Conservation (phyloP, 2,329 filamentous ascomycete genomes). For the Leptosphaerulina australis region DNA sequence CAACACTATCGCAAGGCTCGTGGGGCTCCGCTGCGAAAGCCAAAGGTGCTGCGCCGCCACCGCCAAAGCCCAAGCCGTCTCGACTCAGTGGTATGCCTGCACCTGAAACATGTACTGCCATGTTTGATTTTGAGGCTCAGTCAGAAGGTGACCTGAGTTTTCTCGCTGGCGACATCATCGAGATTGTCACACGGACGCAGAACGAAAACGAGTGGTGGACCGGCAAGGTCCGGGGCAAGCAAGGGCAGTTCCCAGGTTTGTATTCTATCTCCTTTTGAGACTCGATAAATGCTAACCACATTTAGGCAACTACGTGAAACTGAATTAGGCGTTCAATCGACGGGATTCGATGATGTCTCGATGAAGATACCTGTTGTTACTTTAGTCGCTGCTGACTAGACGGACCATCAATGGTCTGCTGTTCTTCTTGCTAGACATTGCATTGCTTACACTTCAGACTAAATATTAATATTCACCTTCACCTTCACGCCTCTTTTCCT, state of each 20-base stretch:
- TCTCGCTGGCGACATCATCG: constrained; percentile 83
- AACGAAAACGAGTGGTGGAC: constrained; percentile 99
- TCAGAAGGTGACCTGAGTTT: constrained; percentile 95
- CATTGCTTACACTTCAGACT: constrained; percentile 11
- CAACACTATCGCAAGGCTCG: constrained; percentile 42
- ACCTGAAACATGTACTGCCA: constrained; percentile 80
- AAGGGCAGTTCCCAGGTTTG: constrained; percentile 94
- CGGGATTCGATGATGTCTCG: not conserved
- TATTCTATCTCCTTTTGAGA: too few species aligned
- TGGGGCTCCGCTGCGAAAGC: constrained; percentile 55
- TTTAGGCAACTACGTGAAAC: constrained; percentile 52
- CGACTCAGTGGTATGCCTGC: constrained; percentile 69
- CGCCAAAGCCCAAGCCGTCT: constrained; percentile 68
- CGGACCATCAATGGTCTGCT: not conserved
- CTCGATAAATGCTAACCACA: constrained; percentile 34
- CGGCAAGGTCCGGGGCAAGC: constrained; percentile 76
- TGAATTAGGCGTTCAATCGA: constrained; percentile 37
- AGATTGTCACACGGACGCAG: constrained; percentile 80
- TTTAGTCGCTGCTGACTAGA: constrained; percentile 5
- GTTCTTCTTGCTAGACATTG: constrained; percentile 9
- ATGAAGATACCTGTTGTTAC: constrained; percentile 11
- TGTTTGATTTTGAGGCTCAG: constrained; percentile 97
- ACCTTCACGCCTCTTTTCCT: not conserved
- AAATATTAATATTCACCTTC: constrained; percentile 9
- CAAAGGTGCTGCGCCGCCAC: constrained; percentile 57